These are phyloP conservation scores for Letharia lupina DNA, from an alignment of 495 filamentous ascomycete genomes.

Conservation along the genomic window DNA sequence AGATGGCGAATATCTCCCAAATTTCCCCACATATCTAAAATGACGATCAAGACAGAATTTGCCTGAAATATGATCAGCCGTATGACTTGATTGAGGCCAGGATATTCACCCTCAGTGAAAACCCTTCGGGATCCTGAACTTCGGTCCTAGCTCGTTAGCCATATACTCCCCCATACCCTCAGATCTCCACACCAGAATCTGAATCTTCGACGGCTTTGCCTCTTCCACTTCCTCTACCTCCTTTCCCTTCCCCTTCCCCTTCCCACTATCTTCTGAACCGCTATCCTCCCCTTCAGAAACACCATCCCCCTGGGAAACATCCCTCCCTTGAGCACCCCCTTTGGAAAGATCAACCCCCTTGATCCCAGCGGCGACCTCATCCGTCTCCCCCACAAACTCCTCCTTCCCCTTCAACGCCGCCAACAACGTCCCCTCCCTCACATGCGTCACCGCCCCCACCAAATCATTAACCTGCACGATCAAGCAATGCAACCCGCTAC, in stretches of 20 bases:
- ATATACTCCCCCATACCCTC: constrained; percentile 20
- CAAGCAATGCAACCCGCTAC: constrained; percentile 11
- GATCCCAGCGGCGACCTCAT: not conserved
- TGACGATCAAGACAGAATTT: not conserved
- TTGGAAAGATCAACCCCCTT: not conserved
- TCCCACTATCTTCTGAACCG: not conserved
- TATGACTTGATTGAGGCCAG: not conserved
- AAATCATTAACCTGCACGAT: constrained; percentile 15
- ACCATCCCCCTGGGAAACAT: not conserved
- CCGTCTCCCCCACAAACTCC: constrained; percentile 4
- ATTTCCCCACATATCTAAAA: not conserved
- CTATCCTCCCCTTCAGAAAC: not conserved
- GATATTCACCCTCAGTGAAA: constrained; percentile 16
- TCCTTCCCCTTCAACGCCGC: constrained; percentile 13
- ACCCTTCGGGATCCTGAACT: constrained; percentile 18
- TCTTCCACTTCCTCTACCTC: not conserved
- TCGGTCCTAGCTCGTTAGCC: constrained; percentile 9
- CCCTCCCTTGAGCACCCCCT: not conserved
- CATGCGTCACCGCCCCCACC: constrained; percentile 15
- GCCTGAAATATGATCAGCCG: not conserved
- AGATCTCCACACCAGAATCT: constrained; percentile 19
- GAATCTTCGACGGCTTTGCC: constrained; percentile 10
- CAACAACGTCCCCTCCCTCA: constrained; percentile 17
- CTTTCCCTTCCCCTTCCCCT: not conserved
- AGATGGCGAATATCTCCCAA: not conserved